Evolutionary conservation across 108 stramenopile species (phyloP).

Genomic region (Cyclotella atomus): DNA sequence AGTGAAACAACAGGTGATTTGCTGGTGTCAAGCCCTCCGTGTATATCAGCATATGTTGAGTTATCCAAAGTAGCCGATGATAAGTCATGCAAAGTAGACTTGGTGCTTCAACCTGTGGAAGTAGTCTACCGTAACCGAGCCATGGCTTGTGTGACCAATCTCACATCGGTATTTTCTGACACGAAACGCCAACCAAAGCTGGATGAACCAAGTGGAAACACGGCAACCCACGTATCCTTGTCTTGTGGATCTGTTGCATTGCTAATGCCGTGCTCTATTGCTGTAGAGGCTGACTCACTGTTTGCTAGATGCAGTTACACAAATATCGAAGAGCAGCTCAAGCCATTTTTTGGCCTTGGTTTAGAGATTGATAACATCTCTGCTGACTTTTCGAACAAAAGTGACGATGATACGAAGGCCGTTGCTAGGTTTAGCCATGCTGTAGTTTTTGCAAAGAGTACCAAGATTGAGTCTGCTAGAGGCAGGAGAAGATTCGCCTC

Average conservation of each 20-base stretch:
- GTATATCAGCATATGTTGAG: slow-evolving; percentile 37
- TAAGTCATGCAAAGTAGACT: slow-evolving; percentile 28
- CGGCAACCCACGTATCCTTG: slow-evolving; percentile 8
- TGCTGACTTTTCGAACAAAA: slow-evolving; percentile 23
- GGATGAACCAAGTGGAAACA: not conserved
- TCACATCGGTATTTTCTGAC: slow-evolving; percentile 6
- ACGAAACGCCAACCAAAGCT: slow-evolving; percentile 4
- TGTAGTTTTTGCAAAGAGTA: slow-evolving; percentile 32
- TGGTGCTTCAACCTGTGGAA: slow-evolving; percentile 57
- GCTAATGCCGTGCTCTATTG: slow-evolving; percentile 22
- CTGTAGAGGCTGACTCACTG: slow-evolving; percentile 3
- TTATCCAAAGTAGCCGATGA: slow-evolving; percentile 5
- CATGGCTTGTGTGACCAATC: slow-evolving; percentile 31
- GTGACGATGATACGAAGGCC: slow-evolving; percentile 20
- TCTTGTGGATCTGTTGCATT: slow-evolving; percentile 30
- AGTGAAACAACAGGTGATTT: slow-evolving; percentile 1
- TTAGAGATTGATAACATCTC: slow-evolving; percentile 32
- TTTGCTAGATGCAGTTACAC: slow-evolving; percentile 39
- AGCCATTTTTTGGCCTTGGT: slow-evolving; percentile 24
- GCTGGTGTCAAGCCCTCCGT: slow-evolving; percentile 60
- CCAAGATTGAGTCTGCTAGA: slow-evolving; percentile 20
- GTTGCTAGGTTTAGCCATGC: slow-evolving; percentile 13
- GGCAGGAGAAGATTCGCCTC: slow-evolving; percentile 28
- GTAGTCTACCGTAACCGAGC: slow-evolving; percentile 52
- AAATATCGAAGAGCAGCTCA: slow-evolving; percentile 13